A percentile compares a stretch with the other conserved stretches of the same genome.
phyloP scores from a whole-genome alignment of 805 yeast genomes.

The Yarrowia yakushimensis region DNA sequence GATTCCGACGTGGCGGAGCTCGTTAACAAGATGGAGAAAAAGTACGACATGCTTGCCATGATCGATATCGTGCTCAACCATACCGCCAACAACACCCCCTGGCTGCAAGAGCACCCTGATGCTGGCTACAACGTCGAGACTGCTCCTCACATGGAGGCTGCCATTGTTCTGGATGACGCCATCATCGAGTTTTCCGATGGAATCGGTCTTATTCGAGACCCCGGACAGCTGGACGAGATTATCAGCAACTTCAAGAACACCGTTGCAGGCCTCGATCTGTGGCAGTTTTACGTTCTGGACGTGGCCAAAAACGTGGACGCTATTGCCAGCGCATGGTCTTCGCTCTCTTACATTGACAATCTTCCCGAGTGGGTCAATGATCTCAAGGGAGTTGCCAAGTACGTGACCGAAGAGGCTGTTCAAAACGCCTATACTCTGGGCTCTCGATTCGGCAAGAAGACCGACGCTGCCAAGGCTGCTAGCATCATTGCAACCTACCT shows the following conservation, averaged over 20 bases:
- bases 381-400: slow-evolving; percentile 45
- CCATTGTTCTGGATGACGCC: slow-evolving; percentile 76
- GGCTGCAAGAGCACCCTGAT: slow-evolving; percentile 86
- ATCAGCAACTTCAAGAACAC: slow-evolving; percentile 70
- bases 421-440: slow-evolving; percentile 44
- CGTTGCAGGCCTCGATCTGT: slow-evolving; percentile 59
- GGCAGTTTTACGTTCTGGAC: slow-evolving; percentile 86
- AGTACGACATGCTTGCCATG: slow-evolving; percentile 65
- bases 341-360: slow-evolving; percentile 26
- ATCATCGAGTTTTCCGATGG: slow-evolving; percentile 61
- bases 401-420: slow-evolving; percentile 44
- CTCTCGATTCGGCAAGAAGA: slow-evolving; percentile 51
- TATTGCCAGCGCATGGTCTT: slow-evolving; percentile 30
- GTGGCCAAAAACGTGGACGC: slow-evolving; percentile 44
- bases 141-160: slow-evolving; percentile 83
- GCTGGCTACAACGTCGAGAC: slow-evolving; percentile 81
- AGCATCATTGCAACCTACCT: slow-evolving; percentile 44
- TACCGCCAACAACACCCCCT: slow-evolving; percentile 83
- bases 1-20: slow-evolving; percentile 52
- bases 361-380: slow-evolving; percentile 34
- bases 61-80: slow-evolving; percentile 95
- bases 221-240: slow-evolving; percentile 55
- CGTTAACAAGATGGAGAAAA: slow-evolving; percentile 48
- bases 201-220: slow-evolving; percentile 55
- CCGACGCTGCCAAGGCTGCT: slow-evolving; percentile 52